Conservation (phyloP, 1,284 basidiomycete species). For the Boletus mariae region DNA sequence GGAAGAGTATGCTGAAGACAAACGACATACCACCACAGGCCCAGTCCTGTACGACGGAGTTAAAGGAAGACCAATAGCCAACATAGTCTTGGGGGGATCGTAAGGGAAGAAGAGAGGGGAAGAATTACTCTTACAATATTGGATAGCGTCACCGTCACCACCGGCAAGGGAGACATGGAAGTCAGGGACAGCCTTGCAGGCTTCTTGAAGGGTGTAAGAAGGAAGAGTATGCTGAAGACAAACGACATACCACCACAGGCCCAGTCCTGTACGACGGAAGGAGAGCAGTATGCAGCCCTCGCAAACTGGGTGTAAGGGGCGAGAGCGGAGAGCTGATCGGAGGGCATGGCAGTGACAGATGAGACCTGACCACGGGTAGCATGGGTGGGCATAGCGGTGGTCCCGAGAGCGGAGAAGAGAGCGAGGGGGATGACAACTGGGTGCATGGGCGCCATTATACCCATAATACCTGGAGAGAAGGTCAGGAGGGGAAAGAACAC, state of each 20-base stretch:
- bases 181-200: constrained; percentile 36
- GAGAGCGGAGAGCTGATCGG: constrained; percentile 36
- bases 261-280: constrained; percentile 40
- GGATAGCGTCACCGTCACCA: constrained; percentile 36
- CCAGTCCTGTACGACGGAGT: constrained; percentile 50
- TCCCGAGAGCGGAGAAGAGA: constrained; percentile 4
- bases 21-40: too few species aligned
- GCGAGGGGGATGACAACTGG: background rate
- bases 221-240: background rate
- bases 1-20: too few species aligned
- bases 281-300: constrained; percentile 49
- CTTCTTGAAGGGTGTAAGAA: constrained; percentile 19
- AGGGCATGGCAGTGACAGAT: constrained; percentile 32
- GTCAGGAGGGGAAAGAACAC: background rate
- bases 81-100: constrained; percentile 31
- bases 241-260: constrained; percentile 41
- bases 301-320: constrained; percentile 49
- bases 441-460: constrained; percentile 7
- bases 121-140: constrained; percentile 34
- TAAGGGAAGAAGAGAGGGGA: constrained; percentile 1
- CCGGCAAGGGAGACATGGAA: constrained; percentile 38
- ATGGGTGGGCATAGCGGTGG: constrained; percentile 12
- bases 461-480: background rate
- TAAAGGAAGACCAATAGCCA: constrained; percentile 30
- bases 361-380: constrained; percentile 8